Percentiles rank a stretch among this genome's conserved stretches.
Evolutionary conservation across 2,329 filamentous ascomycete species (phyloP).

Genomic region (Fusarium paranaense): DNA sequence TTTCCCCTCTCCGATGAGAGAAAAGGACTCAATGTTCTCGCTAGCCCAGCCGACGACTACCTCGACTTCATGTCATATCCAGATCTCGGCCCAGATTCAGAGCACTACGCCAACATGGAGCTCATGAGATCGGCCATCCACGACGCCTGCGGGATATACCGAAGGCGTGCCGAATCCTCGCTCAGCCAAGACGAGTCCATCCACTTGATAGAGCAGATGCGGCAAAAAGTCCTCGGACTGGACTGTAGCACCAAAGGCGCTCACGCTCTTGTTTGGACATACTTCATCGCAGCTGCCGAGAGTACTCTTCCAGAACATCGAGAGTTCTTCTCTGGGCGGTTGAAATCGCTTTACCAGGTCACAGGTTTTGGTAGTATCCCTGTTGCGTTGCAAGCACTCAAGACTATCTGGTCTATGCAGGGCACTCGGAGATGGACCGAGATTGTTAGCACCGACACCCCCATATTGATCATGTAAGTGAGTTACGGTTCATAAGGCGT

Average conservation of each 20-base stretch:
- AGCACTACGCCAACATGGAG: constrained; percentile 31
- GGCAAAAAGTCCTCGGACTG: constrained; percentile 44
- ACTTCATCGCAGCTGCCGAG: constrained; percentile 55
- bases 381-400: constrained; percentile 48
- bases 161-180: constrained; percentile 37
- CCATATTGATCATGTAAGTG: constrained; percentile 46
- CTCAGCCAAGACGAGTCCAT: constrained; percentile 37
- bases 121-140: constrained; percentile 41
- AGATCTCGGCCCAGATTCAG: constrained; percentile 29
- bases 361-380: constrained; percentile 54
- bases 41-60: constrained; percentile 35
- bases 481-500: background rate
- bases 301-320: constrained; percentile 50
- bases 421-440: constrained; percentile 44
- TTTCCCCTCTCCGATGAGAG: constrained; percentile 43
- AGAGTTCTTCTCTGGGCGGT: constrained; percentile 48
- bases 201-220: constrained; percentile 48
- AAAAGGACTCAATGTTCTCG: constrained; percentile 43
- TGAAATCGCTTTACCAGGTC: constrained; percentile 45
- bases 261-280: constrained; percentile 55
- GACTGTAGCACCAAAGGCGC: constrained; percentile 46
- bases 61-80: constrained; percentile 45
- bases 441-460: constrained; percentile 43
- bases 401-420: constrained; percentile 49
- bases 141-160: constrained; percentile 45